Evolutionary conservation across 192 early-diverging fungal species (phyloP).

Genomic region (Coemansia sp.): DNA sequence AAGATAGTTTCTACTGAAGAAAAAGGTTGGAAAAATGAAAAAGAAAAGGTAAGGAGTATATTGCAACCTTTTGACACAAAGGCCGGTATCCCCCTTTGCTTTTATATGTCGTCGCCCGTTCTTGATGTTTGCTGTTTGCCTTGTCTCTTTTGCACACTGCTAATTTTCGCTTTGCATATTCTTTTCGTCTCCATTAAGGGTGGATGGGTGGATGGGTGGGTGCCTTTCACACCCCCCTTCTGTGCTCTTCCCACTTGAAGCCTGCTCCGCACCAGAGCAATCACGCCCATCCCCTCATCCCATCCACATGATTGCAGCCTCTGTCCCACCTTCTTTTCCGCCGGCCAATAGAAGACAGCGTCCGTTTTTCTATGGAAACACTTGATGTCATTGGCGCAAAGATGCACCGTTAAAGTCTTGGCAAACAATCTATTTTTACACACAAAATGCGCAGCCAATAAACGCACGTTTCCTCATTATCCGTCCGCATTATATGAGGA

Average conservation of each 20-base stretch:
- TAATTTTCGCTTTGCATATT: neutral
- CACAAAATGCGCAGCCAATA: neutral
- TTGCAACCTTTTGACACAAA: neutral
- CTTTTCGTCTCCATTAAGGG: neutral
- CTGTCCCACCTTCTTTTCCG: neutral
- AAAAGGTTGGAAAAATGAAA: neutral
- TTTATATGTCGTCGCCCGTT: neutral
- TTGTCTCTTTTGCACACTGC: no score
- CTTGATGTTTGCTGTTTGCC: neutral
- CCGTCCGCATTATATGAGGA: neutral
- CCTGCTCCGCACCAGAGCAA: neutral
- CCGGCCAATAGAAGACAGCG: neutral
- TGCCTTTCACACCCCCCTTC: neutral
- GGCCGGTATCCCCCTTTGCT: neutral
- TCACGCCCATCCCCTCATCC: slow-evolving; percentile 2
- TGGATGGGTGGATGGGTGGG: neutral
- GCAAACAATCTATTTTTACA: neutral
- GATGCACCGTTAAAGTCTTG: neutral
- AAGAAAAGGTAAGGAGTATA: neutral
- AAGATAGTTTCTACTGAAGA: neutral
- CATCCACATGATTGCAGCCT: neutral
- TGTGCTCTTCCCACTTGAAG: neutral
- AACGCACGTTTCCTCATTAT: neutral
- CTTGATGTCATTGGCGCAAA: neutral
- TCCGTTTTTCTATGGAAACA: neutral